Evolutionary conservation across 2,329 filamentous ascomycete species (phyloP).

Genomic region (Ascochyta lentis): DNA sequence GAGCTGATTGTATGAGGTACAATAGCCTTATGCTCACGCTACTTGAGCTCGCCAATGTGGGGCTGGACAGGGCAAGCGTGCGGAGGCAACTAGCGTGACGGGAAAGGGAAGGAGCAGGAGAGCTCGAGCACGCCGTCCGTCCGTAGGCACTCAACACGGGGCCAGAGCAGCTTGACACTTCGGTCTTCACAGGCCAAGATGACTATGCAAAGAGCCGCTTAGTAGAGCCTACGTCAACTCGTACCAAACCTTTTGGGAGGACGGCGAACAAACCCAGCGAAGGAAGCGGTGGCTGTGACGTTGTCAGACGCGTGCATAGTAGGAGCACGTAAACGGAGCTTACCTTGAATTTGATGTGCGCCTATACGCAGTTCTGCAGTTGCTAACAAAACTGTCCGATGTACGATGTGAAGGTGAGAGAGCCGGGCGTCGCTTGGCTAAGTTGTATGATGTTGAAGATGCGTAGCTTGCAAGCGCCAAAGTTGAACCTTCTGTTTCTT

Average conservation of each 20-base stretch:
- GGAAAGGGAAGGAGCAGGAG: constrained; percentile 7
- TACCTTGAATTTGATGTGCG: not conserved
- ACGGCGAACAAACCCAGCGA: not conserved
- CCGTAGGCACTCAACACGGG: constrained; percentile 4
- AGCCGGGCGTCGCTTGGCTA: not conserved
- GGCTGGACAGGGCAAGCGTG: not conserved
- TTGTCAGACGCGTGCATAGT: not conserved
- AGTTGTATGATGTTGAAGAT: not conserved
- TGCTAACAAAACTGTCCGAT: not conserved
- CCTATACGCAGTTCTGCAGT: not conserved
- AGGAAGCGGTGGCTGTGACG: not conserved
- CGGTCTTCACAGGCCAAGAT: not conserved
- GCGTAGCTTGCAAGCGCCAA: not conserved
- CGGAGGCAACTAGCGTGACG: constrained; percentile 8
- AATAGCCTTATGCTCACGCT: not conserved
- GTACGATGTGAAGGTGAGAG: constrained; percentile 7
- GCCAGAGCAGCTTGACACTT: not conserved
- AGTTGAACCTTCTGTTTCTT: not conserved
- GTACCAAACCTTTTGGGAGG: constrained; percentile 1
- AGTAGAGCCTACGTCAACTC: not conserved
- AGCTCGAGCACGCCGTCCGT: constrained; percentile 4
- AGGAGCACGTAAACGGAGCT: not conserved
- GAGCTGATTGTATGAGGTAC: not conserved
- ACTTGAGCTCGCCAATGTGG: not conserved
- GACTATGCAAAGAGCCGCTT: not conserved